phyloP scores from a whole-genome alignment of 495 filamentous ascomycete species.

The Paragyromitra xinjiangensis region DNA sequence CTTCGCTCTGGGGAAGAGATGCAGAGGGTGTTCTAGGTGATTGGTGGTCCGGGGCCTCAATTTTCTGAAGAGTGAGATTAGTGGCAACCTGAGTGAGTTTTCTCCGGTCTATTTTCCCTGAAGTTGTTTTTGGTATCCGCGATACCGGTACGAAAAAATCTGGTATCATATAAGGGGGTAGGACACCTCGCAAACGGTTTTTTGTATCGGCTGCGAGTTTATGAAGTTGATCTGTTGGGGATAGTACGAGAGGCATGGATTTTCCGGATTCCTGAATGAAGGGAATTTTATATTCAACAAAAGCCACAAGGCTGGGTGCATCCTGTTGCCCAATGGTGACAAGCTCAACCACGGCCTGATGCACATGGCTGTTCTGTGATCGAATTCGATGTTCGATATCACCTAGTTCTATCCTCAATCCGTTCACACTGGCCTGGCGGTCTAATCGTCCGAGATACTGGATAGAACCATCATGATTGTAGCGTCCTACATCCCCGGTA shows the following conservation, averaged over 20 bases:
- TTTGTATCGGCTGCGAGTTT: conserved; percentile 10
- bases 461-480: conserved; percentile 65
- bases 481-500: conserved; percentile 65
- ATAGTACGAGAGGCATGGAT: neutral
- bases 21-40: neutral
- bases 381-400: conserved; percentile 57
- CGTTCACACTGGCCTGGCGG: conserved; percentile 60
- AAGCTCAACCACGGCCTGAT: conserved; percentile 15
- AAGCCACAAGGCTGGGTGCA: conserved; percentile 14
- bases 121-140: conserved; percentile 39
- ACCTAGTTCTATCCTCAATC: conserved; percentile 60
- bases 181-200: conserved; percentile 7
- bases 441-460: conserved; percentile 59
- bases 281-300: conserved; percentile 14
- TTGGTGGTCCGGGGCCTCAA: neutral
- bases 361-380: conserved; percentile 2
- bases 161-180: conserved; percentile 42
- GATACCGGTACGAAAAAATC: conserved; percentile 50
- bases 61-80: neutral
- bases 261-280: neutral
- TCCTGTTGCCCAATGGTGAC: conserved; percentile 9
- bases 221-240: conserved; percentile 14
- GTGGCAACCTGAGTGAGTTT: conserved; percentile 21
- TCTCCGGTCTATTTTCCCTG: conserved; percentile 51
- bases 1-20: neutral